A percentile compares a stretch with the other conserved stretches of the same genome.
Evolutionary conservation across 306 rosid genomes (phyloP).

Genomic region (Hylodesmum podocarpum): DNA sequence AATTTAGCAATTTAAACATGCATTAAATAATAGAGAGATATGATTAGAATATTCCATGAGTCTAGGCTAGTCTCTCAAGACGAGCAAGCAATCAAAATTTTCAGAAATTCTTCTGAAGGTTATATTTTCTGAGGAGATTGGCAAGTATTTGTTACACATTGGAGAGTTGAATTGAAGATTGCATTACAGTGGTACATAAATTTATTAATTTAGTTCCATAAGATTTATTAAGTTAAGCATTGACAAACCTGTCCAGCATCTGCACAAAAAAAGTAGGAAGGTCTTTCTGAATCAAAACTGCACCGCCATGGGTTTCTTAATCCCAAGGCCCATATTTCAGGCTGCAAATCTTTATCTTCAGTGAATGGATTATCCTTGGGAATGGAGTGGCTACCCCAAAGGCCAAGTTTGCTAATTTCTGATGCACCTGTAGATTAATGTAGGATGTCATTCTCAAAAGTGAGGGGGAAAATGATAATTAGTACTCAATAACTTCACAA

Average conservation of each 20-base stretch:
- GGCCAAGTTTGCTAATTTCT: constrained; percentile 59
- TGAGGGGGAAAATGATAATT: neutral
- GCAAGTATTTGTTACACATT: neutral
- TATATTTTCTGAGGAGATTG: neutral
- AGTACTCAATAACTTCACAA: neutral
- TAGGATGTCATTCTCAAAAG: constrained; percentile 3
- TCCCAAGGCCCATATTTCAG: constrained; percentile 91
- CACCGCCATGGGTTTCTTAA: constrained; percentile 96
- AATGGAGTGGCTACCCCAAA: constrained; percentile 88
- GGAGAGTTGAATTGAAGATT: neutral
- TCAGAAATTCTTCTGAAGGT: neutral
- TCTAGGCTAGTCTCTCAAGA: neutral
- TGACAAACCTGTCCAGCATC: constrained; percentile 81
- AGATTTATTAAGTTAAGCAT: neutral
- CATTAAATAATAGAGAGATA: neutral
- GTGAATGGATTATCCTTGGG: constrained; percentile 81
- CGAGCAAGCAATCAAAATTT: neutral
- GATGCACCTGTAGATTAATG: constrained; percentile 47
- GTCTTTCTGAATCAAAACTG: constrained; percentile 79
- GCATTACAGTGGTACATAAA: neutral
- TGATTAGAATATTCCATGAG: neutral
- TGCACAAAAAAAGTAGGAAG: constrained; percentile 86
- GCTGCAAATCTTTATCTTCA: constrained; percentile 56
- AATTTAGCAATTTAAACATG: neutral
- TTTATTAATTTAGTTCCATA: neutral